Evolutionary conservation across 164 flowering plant genomes (phyloP).

Genomic region (Aristolochia fimbriata): DNA sequence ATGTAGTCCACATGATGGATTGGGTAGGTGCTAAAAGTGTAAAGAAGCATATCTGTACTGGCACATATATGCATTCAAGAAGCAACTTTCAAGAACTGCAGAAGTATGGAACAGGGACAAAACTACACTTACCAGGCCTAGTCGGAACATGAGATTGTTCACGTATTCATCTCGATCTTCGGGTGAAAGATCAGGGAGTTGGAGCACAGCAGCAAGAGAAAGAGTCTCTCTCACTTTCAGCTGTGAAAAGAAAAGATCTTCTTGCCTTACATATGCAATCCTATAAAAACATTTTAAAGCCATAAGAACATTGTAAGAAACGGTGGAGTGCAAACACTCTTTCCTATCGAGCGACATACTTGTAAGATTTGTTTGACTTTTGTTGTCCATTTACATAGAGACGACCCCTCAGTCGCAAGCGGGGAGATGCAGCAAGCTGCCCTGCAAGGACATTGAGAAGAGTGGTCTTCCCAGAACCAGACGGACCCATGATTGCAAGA

Average conservation of each 20-base stretch:
- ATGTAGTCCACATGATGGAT: no score
- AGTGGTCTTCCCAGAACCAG: conserved; percentile 97
- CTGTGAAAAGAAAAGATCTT: conserved; percentile 94
- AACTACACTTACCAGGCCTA: conserved; percentile 67
- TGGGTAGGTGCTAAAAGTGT: no score
- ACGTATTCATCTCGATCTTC: conserved; percentile 80
- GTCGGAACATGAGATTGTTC: conserved; percentile 57
- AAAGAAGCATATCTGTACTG: no score
- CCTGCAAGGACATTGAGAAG: conserved; percentile 89
- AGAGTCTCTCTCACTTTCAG: conserved; percentile 89
- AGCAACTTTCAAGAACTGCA: no score
- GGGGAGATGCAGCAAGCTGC: conserved; percentile 61
- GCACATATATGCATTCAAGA: no score
- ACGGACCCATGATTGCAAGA: conserved; percentile 97
- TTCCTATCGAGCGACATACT: conserved; percentile 23
- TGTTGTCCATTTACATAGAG: conserved; percentile 70
- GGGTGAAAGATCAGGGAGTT: conserved; percentile 53
- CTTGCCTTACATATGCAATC: conserved; percentile 88
- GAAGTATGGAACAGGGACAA: neutral
- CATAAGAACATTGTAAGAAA: no score
- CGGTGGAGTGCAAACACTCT: no score
- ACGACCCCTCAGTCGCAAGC: conserved; percentile 66
- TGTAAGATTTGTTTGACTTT: conserved; percentile 37
- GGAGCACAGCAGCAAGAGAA: conserved; percentile 88
- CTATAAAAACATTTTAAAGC: conserved; percentile 21